Percentiles rank a stretch among this genome's conserved stretches.
phyloP scores from a whole-genome alignment of 768 basidiomycete genomes.

The Chiua virens region DNA sequence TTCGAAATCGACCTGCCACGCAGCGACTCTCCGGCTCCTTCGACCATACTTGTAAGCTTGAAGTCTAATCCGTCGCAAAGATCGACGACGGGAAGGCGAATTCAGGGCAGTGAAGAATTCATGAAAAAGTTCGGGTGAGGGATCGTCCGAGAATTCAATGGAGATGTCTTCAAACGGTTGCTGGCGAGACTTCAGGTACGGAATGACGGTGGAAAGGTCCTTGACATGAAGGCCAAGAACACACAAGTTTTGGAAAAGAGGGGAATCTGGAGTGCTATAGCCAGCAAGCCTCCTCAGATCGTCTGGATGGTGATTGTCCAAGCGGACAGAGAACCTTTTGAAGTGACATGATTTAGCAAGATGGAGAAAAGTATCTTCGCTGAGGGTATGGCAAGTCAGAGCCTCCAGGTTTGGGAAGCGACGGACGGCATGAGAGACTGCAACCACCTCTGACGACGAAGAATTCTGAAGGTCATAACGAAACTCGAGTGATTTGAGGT shows the following conservation, averaged over 20 bases:
- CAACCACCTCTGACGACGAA: no score
- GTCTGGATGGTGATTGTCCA: not conserved
- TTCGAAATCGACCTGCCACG: no score
- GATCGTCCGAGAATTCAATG: not conserved
- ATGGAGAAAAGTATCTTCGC: constrained; percentile 2
- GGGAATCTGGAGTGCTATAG: not conserved
- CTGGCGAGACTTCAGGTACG: constrained; percentile 4
- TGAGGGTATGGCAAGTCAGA: not conserved
- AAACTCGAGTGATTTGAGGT: constrained; percentile 5
- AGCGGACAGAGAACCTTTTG: not conserved
- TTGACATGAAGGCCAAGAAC: not conserved
- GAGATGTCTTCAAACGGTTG: constrained; percentile 4
- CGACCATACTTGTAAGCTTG: no score
- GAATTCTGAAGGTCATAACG: no score
- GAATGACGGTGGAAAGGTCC: constrained; percentile 6
- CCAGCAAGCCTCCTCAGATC: not conserved
- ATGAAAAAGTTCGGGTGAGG: not conserved
- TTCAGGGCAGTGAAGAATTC: not conserved
- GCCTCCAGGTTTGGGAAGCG: not conserved
- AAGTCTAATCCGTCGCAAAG: no score
- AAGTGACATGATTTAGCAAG: not conserved
- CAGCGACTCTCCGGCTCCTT: no score
- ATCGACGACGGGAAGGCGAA: no score
- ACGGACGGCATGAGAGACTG: constrained; percentile 5
- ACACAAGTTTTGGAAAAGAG: constrained; percentile 10